Evolutionary conservation across 1,139 yeast genomes (phyloP).

Genomic region (Waltiozyma sp.): DNA sequence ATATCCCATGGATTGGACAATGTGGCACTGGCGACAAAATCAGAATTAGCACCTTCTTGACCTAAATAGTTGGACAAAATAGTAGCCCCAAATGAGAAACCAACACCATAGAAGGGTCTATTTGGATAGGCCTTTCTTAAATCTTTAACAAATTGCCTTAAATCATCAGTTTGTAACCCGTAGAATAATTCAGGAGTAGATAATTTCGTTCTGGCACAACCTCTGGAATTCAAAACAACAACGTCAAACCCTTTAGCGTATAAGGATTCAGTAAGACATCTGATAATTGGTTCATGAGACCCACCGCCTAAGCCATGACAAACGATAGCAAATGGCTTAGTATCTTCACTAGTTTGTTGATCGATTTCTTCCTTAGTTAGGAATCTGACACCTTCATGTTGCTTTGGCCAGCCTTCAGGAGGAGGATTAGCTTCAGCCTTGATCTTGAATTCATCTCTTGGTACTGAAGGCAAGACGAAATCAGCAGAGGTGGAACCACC

Average conservation of each 20-base stretch:
- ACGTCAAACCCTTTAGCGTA: slow-evolving; percentile 40
- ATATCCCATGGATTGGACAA: slow-evolving; percentile 85
- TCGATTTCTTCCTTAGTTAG: slow-evolving; percentile 41
- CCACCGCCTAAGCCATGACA: slow-evolving; percentile 90
- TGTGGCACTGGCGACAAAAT: slow-evolving; percentile 53
- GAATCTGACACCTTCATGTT: slow-evolving; percentile 72
- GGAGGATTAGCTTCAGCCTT: slow-evolving; percentile 46
- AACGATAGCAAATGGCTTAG: slow-evolving; percentile 56
- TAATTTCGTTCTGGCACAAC: slow-evolving; percentile 76
- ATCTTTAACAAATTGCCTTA: slow-evolving; percentile 44
- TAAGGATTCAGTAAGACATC: slow-evolving; percentile 39
- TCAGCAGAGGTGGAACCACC: slow-evolving; percentile 70
- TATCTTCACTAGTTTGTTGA: slow-evolving; percentile 24
- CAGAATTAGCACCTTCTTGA: slow-evolving; percentile 44
- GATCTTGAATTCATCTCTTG: slow-evolving; percentile 36
- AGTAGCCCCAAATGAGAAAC: slow-evolving; percentile 85
- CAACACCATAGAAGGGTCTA: slow-evolving; percentile 66
- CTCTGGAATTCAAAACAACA: slow-evolving; percentile 72
- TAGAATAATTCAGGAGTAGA: slow-evolving; percentile 67
- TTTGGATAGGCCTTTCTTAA: slow-evolving; percentile 50
- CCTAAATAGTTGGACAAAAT: slow-evolving; percentile 73
- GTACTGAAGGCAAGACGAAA: slow-evolving; percentile 49
- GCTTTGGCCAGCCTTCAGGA: slow-evolving; percentile 52
- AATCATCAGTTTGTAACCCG: slow-evolving; percentile 66
- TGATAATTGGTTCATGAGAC: slow-evolving; percentile 77